Evolutionary conservation across 495 filamentous ascomycete species (phyloP).

Genomic region (Diplogelasinospora grovesii): DNA sequence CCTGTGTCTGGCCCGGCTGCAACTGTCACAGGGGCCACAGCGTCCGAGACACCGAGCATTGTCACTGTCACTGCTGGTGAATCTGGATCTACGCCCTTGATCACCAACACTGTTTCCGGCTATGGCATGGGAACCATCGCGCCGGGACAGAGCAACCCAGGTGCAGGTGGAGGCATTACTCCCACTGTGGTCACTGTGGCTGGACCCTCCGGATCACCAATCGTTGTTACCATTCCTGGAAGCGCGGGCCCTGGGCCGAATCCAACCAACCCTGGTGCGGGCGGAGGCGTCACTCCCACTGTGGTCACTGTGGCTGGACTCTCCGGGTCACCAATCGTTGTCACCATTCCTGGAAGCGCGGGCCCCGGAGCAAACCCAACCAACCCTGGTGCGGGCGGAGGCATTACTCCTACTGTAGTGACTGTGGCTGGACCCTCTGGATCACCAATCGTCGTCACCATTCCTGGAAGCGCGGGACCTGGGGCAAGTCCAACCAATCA

Average conservation of each 20-base stretch:
- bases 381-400: too few relatives aligned
- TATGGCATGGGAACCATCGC: neutral
- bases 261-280: too few relatives aligned
- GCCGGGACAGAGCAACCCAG: neutral
- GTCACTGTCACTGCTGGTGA: slow-evolving; percentile 4
- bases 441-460: slow-evolving; percentile 1
- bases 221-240: slow-evolving; percentile 4
- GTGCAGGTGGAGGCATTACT: too few relatives aligned
- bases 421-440: neutral
- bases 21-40: neutral
- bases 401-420: neutral
- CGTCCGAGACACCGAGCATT: neutral
- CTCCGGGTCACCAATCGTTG: neutral
- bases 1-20: neutral
- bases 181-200: slow-evolving; percentile 3
- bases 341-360: slow-evolving; percentile 1
- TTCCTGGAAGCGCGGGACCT: neutral
- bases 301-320: neutral
- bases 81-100: neutral
- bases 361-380: too few relatives aligned
- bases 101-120: neutral
- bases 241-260: too few relatives aligned
- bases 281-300: neutral
- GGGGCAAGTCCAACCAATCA: neutral
- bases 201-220: neutral